Percentiles rank a stretch among this genome's conserved stretches.
phyloP scores from a whole-genome alignment of 371 early-diverging fungal genomes.

The Saksenaea vasiformis region DNA sequence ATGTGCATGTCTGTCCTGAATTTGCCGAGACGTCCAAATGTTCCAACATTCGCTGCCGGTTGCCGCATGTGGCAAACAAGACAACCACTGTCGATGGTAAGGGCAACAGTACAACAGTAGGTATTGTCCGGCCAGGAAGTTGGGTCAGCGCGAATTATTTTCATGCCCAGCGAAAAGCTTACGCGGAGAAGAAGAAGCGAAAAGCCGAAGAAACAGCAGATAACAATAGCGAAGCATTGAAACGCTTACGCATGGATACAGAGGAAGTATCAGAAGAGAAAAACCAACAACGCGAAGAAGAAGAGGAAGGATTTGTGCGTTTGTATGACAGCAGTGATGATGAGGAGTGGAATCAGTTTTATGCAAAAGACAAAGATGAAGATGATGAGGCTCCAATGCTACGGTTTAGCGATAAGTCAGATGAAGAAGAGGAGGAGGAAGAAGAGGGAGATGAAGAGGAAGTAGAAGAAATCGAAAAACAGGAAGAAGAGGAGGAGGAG shows the following conservation, averaged over 20 bases:
- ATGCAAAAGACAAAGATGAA: conserved; percentile 5
- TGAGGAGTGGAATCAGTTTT: conserved; percentile 35
- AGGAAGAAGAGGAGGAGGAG: conserved; percentile 6
- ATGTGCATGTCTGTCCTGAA: conserved; percentile 62
- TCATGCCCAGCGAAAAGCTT: conserved; percentile 28
- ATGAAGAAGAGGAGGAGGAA: conserved; percentile 9
- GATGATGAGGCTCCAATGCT: background rate
- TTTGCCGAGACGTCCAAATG: conserved; percentile 57
- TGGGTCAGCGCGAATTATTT: conserved; percentile 40
- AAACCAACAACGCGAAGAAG: conserved; percentile 2
- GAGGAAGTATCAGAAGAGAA: conserved; percentile 5
- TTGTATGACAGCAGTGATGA: conserved; percentile 46
- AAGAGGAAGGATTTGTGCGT: conserved; percentile 39
- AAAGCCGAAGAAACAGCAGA: conserved; percentile 7
- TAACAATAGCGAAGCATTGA: conserved; percentile 11
- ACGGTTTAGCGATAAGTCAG: conserved; percentile 18
- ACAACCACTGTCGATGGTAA: conserved; percentile 21
- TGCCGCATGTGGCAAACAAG: conserved; percentile 55
- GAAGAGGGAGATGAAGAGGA: conserved; percentile 6
- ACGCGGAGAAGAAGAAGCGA: conserved; percentile 15
- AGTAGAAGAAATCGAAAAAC: conserved; percentile 16
- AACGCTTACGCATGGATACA: conserved; percentile 9
- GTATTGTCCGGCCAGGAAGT: conserved; percentile 31
- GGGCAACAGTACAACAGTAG: conserved; percentile 20
- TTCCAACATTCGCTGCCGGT: conserved; percentile 57